Base-by-base conservation (phyloP, 2,329 filamentous ascomycete genomes). In the Pseudohalonectria lignicola region DNA sequence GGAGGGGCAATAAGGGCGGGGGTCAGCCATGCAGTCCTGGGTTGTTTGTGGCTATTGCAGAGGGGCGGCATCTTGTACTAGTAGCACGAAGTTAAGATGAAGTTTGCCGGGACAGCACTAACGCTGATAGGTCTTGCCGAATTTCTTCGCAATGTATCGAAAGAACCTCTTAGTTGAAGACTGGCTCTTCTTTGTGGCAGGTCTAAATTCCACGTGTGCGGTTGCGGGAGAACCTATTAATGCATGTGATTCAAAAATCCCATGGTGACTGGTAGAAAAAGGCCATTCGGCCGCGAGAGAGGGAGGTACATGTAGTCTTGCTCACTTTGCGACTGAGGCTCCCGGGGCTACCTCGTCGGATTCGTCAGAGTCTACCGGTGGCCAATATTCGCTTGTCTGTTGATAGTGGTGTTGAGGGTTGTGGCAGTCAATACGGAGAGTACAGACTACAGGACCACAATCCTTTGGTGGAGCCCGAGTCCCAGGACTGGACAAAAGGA, bases 131-230 rank as follows among this genome's bases (percentile, higher is more conserved):
- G 21, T 26, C 20, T 26, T 26, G 13, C 36, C 36, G n/a, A 38
- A 19, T 25, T 33, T 38, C 30, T 38, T 38, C 10, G 36, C 30
- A 15, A 38, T 25, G 19, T 31, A 38, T 20, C 30, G 29, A 18
- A 38, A 38, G 20, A 38, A 38, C 31, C 30, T 38, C 36, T 25
- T 21, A 7, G 36, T 32, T 13, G 36, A 26, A 31, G n/a, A 21
- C 17, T 23, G 30, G 20, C 18, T 10, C 5, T 33, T 18, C 15
- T 15, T 5, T 19, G 31, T 31, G 31, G n/a, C 12, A 10, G 16
- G 15, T n/a, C 8, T 17, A 8, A 7, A 9, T 31, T 8, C 29
- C 7, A 17, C 31, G 17, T 17, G 12, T 33, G 31, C 16, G 30
- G 13, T 7, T 31, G n/a, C n/a, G n/a, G n/a, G n/a, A n/a, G n/a